Evolutionary conservation across 176 grass and related monocot genomes (phyloP), one percentile per base, ranked within the genome.

Genomic region (Bothriochloa decipiens): DNA sequence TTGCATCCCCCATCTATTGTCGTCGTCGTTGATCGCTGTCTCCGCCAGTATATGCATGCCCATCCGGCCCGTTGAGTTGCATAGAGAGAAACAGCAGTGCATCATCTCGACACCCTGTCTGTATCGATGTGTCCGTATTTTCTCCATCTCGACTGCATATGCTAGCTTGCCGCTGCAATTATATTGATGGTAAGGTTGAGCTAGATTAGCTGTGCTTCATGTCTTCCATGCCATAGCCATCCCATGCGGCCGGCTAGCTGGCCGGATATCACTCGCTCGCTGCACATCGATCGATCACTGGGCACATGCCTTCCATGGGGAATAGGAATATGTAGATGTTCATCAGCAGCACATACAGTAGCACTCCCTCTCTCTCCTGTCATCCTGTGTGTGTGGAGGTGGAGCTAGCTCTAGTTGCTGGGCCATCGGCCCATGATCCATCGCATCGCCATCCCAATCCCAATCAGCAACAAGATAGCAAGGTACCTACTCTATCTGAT

Each of bases 91-190:
- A 36, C 35, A 36, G 35, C 35, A 36, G 35, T 4, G 35, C 29
- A 32, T 32, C 29, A 32, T 32, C 29, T 32, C 29, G 1, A 36
- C n/a, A n/a, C n/a, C n/a, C n/a, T 42, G 36, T 41, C 33, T 39
- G 68, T n/a, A 70, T 70, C 68, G 68, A 70, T 70, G 20, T 23
- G 68, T 70, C 68, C 68, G 36, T 70, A 22, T 3, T 70, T 70
- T 70, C 4, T 23, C 68, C 68, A 70, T 70, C 18, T n/a, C 68
- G 35, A n/a, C 8, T 20, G 67, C 35, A 70, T 70, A 69, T n/a
- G 67, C 33, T 3, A 11, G 22, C 8, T 22, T 11, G 35, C 5
- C 3, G 33, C 33, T 39, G 35, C 66, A 37, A 20, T 17, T 17
- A 13, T 13, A 49, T 49, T 16, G n/a, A 3, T 6, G 40, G 40